Evolutionary conservation across 225 moss, liverwort and hornwort species (phyloP).

Genomic region (Lunularia cruciata): DNA sequence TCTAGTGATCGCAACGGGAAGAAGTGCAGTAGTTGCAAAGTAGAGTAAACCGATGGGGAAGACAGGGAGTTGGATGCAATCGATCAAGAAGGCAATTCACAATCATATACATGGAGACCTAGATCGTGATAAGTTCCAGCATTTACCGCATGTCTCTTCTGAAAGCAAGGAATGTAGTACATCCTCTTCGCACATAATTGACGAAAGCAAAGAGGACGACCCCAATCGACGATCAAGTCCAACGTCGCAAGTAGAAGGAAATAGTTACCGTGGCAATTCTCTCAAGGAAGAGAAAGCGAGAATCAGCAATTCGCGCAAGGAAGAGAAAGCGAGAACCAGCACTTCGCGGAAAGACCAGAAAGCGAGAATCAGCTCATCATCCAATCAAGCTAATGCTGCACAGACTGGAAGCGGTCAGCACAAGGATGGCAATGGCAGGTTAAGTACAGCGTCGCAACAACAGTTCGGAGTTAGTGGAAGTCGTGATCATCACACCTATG

Average conservation of each 20-base stretch:
- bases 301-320: too few species aligned
- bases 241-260: neutral
- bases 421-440: neutral
- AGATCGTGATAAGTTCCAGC: constrained; percentile 15
- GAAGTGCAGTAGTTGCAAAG: too few species aligned
- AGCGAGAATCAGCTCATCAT: too few species aligned
- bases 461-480: neutral
- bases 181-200: neutral
- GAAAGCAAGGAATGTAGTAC: neutral
- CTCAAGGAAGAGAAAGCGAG: too few species aligned
- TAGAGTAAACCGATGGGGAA: constrained; percentile 22
- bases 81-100: constrained; percentile 18
- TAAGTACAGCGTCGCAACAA: neutral
- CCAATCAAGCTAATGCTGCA: too few species aligned
- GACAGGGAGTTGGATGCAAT: constrained; percentile 16
- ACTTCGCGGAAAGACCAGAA: too few species aligned
- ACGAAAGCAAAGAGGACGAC: neutral
- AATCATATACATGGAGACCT: constrained; percentile 6
- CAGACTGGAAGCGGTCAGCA: neutral
- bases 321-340: too few species aligned
- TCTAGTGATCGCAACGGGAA: too few species aligned
- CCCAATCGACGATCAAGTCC: neutral
- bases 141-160: too few species aligned
- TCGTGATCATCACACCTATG: neutral
- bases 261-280: too few species aligned